Base-by-base conservation (phyloP, 2,329 filamentous ascomycete genomes). In the Laburnicola sp. region DNA sequence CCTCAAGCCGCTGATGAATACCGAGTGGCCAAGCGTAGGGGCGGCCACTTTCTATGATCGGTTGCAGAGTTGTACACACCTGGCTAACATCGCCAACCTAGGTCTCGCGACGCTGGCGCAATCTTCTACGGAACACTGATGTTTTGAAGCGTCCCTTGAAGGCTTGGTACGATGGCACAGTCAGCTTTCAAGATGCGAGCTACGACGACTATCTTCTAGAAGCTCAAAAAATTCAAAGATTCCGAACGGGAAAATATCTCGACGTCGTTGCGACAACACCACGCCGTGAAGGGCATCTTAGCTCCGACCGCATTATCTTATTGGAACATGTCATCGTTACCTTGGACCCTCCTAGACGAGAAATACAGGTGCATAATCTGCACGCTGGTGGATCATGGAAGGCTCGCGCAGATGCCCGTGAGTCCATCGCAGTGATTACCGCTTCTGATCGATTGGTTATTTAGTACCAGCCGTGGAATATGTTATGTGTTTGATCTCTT, bases 81-180 rank as follows among this genome's bases (percentile, higher is more conserved):
- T 28, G 16, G 22, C 25, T 35, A 25, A 25, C 40, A 26, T 39
- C 16, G 2, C 7, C 16, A 11, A 11, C 34, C 8, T 26, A 70
- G 67, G 69, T 75, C 28, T 73, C 64, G 30, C 63, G 54, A 31
- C 61, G 50, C 6, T 76, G 74, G 74, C 54, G 50, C 4, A 23
- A 45, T 7, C 26, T 63, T 1, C 48, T 76, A 8, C 66, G 56
- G 21, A 66, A 68, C 46, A 44, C 55, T 3, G 37, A 55, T 25
- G 50, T 72, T 5, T 50, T 67, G 26, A 62, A 60, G 21, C 41
- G 37, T 23, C 45, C 44, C 6, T 56, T 71, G 21, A 30, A 45
- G 5, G 37, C 32, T 16, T 72, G 68, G 67, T 65, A 63, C 40
- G 47, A 56, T 35, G 57, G 53, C 23, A 57, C 57, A 8, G 26